Conservation (phyloP, 352 stramenopile genomes). For the Phytophthora tentaculata region DNA sequence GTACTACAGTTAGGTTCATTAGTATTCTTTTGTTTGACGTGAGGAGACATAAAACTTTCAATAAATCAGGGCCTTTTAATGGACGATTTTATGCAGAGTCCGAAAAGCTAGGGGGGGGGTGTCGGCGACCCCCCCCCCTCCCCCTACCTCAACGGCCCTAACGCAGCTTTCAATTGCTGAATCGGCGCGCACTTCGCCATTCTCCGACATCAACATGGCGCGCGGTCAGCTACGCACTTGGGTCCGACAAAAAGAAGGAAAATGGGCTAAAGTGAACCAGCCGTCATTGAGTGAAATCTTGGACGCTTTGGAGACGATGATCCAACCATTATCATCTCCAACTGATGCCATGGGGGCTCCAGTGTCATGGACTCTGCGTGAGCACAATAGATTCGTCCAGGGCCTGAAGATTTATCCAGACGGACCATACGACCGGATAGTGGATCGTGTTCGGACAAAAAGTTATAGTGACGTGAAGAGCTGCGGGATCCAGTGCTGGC, state of each 20-base stretch:
- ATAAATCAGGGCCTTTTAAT: no score
- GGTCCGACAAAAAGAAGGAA: not conserved
- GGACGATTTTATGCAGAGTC: no score
- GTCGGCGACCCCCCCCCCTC: no score
- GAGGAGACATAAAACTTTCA: no score
- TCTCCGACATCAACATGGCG: no score
- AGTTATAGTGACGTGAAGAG: not conserved
- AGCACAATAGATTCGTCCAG: slow-evolving; percentile 6
- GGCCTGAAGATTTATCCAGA: not conserved
- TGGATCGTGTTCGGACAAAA: not conserved
- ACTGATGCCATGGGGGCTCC: not conserved
- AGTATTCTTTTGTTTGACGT: no score
- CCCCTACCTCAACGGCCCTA: no score
- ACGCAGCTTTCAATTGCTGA: no score
- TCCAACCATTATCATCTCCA: not conserved
- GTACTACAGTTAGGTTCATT: no score
- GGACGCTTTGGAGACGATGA: slow-evolving; percentile 4
- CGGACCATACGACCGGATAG: not conserved
- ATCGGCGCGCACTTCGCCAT: no score
- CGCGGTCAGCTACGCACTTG: no score
- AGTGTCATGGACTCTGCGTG: slow-evolving; percentile 4
- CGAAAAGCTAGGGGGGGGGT: no score
- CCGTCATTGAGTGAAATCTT: slow-evolving; percentile 11
- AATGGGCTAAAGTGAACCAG: not conserved
- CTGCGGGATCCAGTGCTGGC: not conserved